Base-by-base conservation (phyloP, 768 basidiomycete genomes). In the Cystofilobasidium ferigula region DNA sequence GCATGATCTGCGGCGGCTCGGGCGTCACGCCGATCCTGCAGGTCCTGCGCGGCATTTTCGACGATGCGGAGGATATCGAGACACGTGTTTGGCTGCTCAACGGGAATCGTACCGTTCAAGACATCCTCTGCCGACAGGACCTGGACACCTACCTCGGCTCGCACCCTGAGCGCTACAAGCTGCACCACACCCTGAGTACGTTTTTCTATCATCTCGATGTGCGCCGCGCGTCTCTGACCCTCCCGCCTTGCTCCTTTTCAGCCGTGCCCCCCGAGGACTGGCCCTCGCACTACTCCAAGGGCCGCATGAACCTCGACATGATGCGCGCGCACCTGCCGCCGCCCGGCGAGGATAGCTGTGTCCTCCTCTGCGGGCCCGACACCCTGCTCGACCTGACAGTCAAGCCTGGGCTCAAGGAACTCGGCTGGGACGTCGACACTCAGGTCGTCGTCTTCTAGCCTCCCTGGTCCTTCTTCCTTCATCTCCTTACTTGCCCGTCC, bases 21-120 rank as follows among this genome's bases (percentile, higher is more conserved):
- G 79, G 80, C 28, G 81, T 84, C 59, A 84, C 84, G 0, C 83
- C 84, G 0, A 82, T 85, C 53, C 72, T 83, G 0, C 83, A 84
- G 71, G 80, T 84, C 26, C 73, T 84, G 0, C 79, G 81, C 0
- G 77, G 77, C 56, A 75, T 84, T 53, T 72, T 83, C 51, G 72
- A 71, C 26, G 81, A 83, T 63, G 24, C 58, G 0, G 57, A 64
- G 18, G 78, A 81, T 63, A 70, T 69, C 0, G 71, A 75, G 35
- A 79, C 79, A 1, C 76, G 76, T 9, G 74, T 82, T 14, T 83
- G 78, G 78, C 61, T 83, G 22, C 69, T 84, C 43, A 77, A 80
- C 65, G 76, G 79, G 35, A 84, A 84, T 72, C 77, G 77, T 35
- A 76, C 76, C 20, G 75, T 78, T 32, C 74, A 75, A 13, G 83